Percentiles rank a stretch among this genome's conserved stretches.
phyloP scores from a whole-genome alignment of 305 asterid species.

The Solanum hybrid region DNA sequence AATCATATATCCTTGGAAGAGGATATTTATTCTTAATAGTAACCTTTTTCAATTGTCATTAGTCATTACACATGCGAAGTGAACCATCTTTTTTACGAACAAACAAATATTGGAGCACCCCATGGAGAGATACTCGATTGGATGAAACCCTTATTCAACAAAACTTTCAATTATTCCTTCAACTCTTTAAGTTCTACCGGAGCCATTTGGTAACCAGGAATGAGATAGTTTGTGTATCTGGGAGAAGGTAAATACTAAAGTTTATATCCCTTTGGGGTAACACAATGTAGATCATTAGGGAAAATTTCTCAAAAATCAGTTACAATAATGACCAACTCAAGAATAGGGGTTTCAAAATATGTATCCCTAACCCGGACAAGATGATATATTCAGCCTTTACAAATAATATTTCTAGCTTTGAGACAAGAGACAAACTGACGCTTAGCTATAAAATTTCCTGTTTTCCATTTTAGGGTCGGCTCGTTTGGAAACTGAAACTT shows the following conservation, averaged over 20 bases:
- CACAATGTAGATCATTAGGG: neutral
- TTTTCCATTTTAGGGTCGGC: neutral
- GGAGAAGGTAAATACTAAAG: neutral
- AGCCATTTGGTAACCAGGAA: neutral
- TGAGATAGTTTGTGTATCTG: neutral
- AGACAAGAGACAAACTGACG: neutral
- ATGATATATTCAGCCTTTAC: neutral
- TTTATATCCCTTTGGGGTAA: neutral
- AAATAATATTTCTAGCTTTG: neutral
- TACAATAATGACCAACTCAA: neutral
- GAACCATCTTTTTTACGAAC: neutral
- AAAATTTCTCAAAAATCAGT: neutral
- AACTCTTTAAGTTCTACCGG: neutral
- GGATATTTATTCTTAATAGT: neutral
- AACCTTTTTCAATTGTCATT: neutral
- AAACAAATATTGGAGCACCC: neutral
- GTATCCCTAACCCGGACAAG: neutral
- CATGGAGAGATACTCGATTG: neutral
- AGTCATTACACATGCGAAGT: neutral
- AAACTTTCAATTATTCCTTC: neutral
- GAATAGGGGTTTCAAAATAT: neutral
- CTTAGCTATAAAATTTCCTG: neutral
- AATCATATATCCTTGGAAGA: neutral
- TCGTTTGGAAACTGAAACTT: neutral
- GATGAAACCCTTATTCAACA: neutral